phyloP scores from a whole-genome alignment of 148 eudicot genomes.

The Simmondsia chinensis region DNA sequence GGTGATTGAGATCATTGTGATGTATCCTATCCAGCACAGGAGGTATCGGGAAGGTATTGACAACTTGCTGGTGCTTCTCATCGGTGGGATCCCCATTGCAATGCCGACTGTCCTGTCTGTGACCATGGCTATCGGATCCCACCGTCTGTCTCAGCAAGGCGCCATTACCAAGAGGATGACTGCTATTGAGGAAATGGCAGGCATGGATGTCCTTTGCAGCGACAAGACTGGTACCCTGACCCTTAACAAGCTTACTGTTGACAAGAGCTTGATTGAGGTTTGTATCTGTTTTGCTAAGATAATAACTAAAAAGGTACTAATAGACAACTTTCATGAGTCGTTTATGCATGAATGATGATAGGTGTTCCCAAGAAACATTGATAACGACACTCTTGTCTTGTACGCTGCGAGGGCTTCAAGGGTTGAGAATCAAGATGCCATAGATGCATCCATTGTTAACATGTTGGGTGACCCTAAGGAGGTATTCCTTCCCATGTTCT shows the following conservation, averaged over 20 bases:
- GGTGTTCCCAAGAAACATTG: constrained; percentile 29
- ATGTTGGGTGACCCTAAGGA: constrained; percentile 67
- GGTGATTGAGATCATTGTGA: constrained; percentile 52
- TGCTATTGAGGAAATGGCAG: constrained; percentile 88
- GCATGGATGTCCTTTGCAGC: constrained; percentile 87
- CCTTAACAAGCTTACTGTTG: constrained; percentile 71
- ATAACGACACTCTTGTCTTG: constrained; percentile 42
- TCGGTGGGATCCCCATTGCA: constrained; percentile 88
- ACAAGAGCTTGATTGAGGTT: constrained; percentile 58
- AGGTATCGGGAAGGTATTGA: constrained; percentile 65
- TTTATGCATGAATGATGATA: constrained; percentile 2
- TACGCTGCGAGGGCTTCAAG: constrained; percentile 71
- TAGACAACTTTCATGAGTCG: no score
- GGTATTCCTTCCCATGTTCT: constrained; percentile 15
- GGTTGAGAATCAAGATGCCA: constrained; percentile 76
- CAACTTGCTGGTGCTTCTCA: constrained; percentile 66
- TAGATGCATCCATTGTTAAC: constrained; percentile 64
- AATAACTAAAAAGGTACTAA: no score
- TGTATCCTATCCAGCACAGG: constrained; percentile 60
- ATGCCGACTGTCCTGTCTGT: constrained; percentile 84
- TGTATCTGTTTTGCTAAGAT: no score
- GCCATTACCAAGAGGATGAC: constrained; percentile 92
- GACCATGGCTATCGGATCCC: constrained; percentile 85
- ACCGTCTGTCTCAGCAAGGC: constrained; percentile 63
- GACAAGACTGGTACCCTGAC: constrained; percentile 87